Evolutionary conservation across 192 early-diverging fungal species (phyloP).

Genomic region (Chytriomyces hyalinus): DNA sequence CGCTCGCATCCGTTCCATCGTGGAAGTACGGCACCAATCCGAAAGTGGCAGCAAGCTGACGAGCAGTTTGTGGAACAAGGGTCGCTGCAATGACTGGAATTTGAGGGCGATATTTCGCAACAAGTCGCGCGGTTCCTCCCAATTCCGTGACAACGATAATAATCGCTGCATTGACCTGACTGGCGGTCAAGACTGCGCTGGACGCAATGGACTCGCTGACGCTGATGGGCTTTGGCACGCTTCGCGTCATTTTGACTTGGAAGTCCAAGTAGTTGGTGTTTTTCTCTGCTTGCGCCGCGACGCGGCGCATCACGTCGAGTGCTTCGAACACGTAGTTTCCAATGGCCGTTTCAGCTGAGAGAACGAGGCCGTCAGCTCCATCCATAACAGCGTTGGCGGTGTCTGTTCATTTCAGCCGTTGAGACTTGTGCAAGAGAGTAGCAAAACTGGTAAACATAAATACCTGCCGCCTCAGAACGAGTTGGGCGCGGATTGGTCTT

Average conservation of each 20-base stretch:
- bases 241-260: conserved; percentile 61
- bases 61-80: conserved; percentile 53
- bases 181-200: conserved; percentile 56
- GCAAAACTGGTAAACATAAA: not conserved
- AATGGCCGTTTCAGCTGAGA: conserved; percentile 65
- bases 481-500: conserved; percentile 55
- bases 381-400: conserved; percentile 67
- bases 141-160: conserved; percentile 60
- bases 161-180: conserved; percentile 59
- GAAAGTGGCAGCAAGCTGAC: conserved; percentile 59
- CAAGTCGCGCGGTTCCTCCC: conserved; percentile 59
- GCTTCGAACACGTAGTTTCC: conserved; percentile 59
- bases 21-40: conserved; percentile 61
- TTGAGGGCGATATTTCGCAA: conserved; percentile 63
- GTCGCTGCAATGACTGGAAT: conserved; percentile 64
- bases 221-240: conserved; percentile 60
- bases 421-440: not conserved
- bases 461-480: conserved; percentile 53
- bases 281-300: conserved; percentile 59
- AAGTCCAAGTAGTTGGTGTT: conserved; percentile 66
- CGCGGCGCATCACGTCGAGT: conserved; percentile 53
- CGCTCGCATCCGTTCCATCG: conserved; percentile 37
- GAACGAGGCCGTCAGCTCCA: conserved; percentile 64
- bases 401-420: not conserved
- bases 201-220: conserved; percentile 66